Evolutionary conservation across 2,329 filamentous ascomycete genomes (phyloP), one percentile per base, ranked within the genome.

Genomic region (Podosphaera fusca): DNA sequence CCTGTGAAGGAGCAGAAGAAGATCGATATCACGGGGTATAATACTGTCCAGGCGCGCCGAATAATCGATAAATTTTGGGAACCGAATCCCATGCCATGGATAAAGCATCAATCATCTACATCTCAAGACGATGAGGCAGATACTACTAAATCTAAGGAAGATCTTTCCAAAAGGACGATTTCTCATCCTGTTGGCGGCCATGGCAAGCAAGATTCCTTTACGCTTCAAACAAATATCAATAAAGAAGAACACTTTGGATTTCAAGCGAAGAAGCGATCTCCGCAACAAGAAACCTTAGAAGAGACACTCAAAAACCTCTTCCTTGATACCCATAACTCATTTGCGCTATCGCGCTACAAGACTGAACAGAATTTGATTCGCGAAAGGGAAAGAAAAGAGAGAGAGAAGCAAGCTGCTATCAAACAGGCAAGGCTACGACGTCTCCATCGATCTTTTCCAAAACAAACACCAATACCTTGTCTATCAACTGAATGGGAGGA

Each of bases 401-500:
- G 60, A 38, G 58, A 59, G 47, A 60, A 55, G 49, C 58, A 61
- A 52, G 61, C 59, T 12, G 59, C 52, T 7, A 57, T 60, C 29
- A 55, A 57, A 50, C 61, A 61, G 33, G 61, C 58, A 45, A 66
- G 62, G 53, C 60, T 65, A 56, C 62, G 60, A 35, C 61, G 64
- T 46, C 42, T 66, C 4, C 40, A 55, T 31, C 63, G 66, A 4
- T 61, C 61, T 38, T 29, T 57, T 33, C 66, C 66, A 29, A 34
- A 50, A 12, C 62, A 58, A 29, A 50, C 57, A 7, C 59, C 67
- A 14, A 42, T 68, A 31, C 58, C 63, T 53, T 56, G 65, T 7
- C 59, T 76, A n/a, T 59, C 64, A 33, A 47, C 62, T 0, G 65
- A 70, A 10, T 75, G 73, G 73, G 63, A 69, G 8, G 45, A 60